Evolutionary conservation across 2,329 filamentous ascomycete species (phyloP).

Genomic region (Emmonsiellopsis sp.): DNA sequence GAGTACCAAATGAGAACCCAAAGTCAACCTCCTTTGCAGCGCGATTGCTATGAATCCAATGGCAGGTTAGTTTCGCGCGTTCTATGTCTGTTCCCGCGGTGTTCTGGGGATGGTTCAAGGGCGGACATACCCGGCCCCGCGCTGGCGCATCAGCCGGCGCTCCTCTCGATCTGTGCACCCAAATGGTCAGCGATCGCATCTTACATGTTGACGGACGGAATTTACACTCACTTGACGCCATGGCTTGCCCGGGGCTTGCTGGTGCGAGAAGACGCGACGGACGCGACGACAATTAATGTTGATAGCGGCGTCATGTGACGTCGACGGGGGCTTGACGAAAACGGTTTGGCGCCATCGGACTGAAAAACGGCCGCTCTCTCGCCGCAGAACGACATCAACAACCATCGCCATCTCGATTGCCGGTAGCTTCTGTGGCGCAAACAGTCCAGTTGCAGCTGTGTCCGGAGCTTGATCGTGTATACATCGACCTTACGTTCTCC

Average conservation of each 20-base stretch:
- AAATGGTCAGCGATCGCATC: constrained; percentile 1
- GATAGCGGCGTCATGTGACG: neutral
- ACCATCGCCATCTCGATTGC: neutral
- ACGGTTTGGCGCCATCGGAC: constrained; percentile 14
- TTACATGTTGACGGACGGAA: constrained; percentile 4
- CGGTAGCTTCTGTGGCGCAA: neutral
- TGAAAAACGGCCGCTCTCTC: neutral
- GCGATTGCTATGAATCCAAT: constrained; percentile 30
- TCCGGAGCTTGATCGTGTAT: neutral
- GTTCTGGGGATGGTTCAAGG: neutral
- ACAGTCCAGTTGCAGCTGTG: neutral
- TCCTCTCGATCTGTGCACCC: constrained; percentile 40
- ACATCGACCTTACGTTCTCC: neutral
- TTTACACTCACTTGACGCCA: constrained; percentile 29
- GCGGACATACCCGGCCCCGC: constrained; percentile 45
- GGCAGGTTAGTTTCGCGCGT: constrained; percentile 2
- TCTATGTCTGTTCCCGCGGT: neutral
- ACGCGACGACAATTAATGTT: constrained; percentile 14
- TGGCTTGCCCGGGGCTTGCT: constrained; percentile 15
- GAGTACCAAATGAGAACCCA: constrained; percentile 39
- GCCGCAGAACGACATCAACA: neutral
- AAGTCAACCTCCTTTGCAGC: constrained; percentile 41
- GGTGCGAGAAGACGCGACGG: constrained; percentile 21
- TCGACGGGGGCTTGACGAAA: constrained; percentile 7
- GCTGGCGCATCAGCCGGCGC: constrained; percentile 47